Percentiles rank a stretch among this genome's conserved stretches.
Conservation (phyloP, 2,329 filamentous ascomycete species). For the Colletotrichum sp. region DNA sequence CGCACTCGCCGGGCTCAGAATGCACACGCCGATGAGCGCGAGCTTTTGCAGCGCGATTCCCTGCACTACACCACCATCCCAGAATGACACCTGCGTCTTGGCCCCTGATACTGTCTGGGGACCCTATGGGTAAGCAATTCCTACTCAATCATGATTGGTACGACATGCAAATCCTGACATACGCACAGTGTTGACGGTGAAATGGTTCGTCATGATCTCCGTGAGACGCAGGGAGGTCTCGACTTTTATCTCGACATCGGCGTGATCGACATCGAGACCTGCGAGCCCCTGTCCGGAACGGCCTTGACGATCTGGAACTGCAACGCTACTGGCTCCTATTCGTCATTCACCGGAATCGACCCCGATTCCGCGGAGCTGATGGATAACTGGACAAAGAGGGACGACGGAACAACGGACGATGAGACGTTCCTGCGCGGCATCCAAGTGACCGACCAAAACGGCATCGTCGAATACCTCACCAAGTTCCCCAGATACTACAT, state of each 20-base stretch:
- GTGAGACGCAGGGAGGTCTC: not conserved
- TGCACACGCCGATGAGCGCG: slow-evolving; percentile 26
- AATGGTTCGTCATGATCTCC: slow-evolving; percentile 1
- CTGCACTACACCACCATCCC: slow-evolving; percentile 26
- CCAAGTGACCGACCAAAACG: slow-evolving; percentile 43
- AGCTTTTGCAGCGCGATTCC: slow-evolving; percentile 31
- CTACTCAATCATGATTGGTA: rapidly evolving
- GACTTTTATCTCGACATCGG: slow-evolving; percentile 8
- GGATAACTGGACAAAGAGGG: not conserved
- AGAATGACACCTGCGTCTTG: slow-evolving; percentile 45
- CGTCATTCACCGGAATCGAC: not conserved
- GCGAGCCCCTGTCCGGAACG: slow-evolving; percentile 2
- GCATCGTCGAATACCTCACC: slow-evolving; percentile 47
- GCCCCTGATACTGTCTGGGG: slow-evolving; percentile 50
- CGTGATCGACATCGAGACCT: slow-evolving; percentile 15
- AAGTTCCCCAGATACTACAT: slow-evolving; percentile 50
- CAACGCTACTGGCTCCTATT: slow-evolving; percentile 10
- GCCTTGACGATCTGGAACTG: not conserved
- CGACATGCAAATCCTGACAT: not conserved
- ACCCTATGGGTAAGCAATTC: slow-evolving; percentile 41
- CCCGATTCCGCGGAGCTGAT: not conserved
- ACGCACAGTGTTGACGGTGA: not conserved
- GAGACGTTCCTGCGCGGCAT: slow-evolving; percentile 40
- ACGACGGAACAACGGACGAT: slow-evolving; percentile 24
- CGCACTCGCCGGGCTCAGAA: not conserved